Conservation (phyloP, 192 early-diverging fungal genomes). For the Backusella tarrabulga region DNA sequence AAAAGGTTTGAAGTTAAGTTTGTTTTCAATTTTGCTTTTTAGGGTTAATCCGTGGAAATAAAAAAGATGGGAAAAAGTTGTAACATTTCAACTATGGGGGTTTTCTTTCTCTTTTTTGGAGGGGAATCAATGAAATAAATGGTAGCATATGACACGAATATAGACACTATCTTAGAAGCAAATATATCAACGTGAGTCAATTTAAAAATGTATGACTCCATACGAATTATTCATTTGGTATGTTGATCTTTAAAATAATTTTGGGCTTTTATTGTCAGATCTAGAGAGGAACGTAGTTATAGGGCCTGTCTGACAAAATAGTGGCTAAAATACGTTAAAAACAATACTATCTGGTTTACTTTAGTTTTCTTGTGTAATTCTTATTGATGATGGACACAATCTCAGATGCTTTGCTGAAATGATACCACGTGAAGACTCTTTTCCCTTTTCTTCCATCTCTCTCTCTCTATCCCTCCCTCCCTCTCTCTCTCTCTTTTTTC, state of each 20-base stretch:
- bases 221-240: neutral
- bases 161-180: neutral
- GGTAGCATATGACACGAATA: neutral
- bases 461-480: neutral
- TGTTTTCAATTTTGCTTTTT: neutral
- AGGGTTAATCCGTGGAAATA: neutral
- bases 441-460: neutral
- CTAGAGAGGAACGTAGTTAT: neutral
- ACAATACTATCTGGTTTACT: neutral
- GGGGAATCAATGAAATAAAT: neutral
- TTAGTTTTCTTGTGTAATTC: neutral
- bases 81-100: neutral
- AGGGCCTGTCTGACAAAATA: neutral
- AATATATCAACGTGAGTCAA: neutral
- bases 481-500: neutral
- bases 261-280: neutral
- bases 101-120: neutral
- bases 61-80: neutral
- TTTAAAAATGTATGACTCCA: too few relatives aligned
- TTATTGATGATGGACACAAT: neutral
- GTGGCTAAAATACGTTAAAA: neutral
- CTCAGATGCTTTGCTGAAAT: neutral
- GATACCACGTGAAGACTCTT: neutral
- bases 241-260: neutral
- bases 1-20: neutral